Percentiles rank a stretch among this genome's conserved stretches.
phyloP scores from a whole-genome alignment of 345 rosid genomes.

The Corymbia maculata region DNA sequence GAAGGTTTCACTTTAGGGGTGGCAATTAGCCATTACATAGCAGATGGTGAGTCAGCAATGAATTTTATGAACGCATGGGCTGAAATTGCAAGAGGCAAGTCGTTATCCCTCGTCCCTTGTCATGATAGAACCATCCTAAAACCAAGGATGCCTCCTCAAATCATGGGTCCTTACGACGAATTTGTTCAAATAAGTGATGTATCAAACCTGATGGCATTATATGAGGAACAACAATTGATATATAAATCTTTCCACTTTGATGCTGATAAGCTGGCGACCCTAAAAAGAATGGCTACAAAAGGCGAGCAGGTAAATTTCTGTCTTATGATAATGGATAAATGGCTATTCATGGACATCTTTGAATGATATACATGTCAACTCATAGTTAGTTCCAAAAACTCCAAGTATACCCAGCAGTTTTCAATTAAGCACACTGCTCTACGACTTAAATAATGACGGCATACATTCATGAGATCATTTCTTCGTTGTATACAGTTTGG shows the following conservation, averaged over 20 bases:
- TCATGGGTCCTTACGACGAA: neutral
- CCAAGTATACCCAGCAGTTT: too few species aligned
- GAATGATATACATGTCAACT: too few species aligned
- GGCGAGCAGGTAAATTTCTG: neutral
- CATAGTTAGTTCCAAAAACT: too few species aligned
- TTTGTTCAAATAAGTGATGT: neutral
- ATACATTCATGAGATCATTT: too few species aligned
- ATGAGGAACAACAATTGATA: neutral
- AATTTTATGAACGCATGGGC: constrained; percentile 34
- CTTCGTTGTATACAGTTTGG: too few species aligned
- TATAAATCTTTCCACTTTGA: neutral
- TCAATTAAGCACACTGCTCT: too few species aligned
- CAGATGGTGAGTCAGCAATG: constrained; percentile 53
- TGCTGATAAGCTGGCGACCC: neutral
- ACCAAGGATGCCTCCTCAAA: neutral
- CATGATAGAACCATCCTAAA: neutral
- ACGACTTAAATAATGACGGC: too few species aligned
- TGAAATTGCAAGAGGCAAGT: constrained; percentile 14
- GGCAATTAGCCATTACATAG: constrained; percentile 38
- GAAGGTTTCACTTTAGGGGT: constrained; percentile 49
- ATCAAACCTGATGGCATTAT: neutral
- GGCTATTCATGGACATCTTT: too few species aligned
- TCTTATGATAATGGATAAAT: too few species aligned
- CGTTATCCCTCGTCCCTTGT: neutral
- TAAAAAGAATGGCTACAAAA: neutral